Base-by-base conservation (phyloP, 2,329 filamentous ascomycete genomes). In the Ceratocystis alfenasii region DNA sequence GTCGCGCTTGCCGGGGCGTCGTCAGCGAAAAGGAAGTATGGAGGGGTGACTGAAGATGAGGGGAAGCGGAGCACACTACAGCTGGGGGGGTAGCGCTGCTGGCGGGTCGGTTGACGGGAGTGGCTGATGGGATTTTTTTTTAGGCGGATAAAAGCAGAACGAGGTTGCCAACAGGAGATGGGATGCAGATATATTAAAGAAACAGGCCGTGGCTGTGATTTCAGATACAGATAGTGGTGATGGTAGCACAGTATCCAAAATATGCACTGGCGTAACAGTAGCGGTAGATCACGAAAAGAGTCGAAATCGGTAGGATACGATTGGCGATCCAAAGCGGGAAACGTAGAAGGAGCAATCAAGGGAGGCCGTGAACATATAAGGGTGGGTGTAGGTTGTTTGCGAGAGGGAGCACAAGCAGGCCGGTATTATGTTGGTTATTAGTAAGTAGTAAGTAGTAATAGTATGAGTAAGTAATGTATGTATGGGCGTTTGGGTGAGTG, bases 371-470 rank as follows among this genome's bases (percentile, higher is more conserved):
- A 28, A 33, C 53, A 30, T 30, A 33, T 59, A 25, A 53, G 28
- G 50, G 25, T n/a, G 25, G 15, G 8, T 57, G 22, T 57, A 6
- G 12, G 12, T 36, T 30, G 53, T n/a, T 17, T 30, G 12, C 28
- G 53, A 22, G 46, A 8, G 46, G 53, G 28, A 30, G 17, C 12
- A 33, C 28, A 33, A 59, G 28, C 28, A 33, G 5, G 25, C 53
- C 17, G 53, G 7, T 33, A 59, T 59, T 59, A 59, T 25, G 22
- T 53, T 53, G 48, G 20, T 25, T 53, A 53, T 53, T 53, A 53
- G 48, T 53, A 53, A 25, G 48, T 28, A 53, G 36, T 12, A 41
- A n/a, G 48, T 28, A 53, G 36, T 41, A 41, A n/a, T 28, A 53
- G 36, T 41, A 41, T 53, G 25, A 15, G 48, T 25, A 53, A 25